A percentile compares a stretch with the other conserved stretches of the same genome.
Evolutionary conservation across 2,329 filamentous ascomycete species (phyloP).

Genomic region (Aspergillus spinulosporus): DNA sequence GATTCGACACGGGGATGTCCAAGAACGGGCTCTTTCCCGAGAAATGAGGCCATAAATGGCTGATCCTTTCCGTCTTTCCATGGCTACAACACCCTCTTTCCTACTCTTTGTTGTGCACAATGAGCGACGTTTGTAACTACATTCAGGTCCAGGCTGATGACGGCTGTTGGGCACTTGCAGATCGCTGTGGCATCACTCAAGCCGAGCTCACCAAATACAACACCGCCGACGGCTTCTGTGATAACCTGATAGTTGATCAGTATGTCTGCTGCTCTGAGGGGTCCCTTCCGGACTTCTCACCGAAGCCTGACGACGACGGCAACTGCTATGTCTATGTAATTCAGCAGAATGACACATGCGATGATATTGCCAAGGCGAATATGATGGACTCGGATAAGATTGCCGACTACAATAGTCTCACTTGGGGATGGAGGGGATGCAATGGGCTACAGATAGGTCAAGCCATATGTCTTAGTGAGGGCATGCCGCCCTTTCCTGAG

Average conservation of each 20-base stretch:
- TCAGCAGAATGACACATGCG: slow-evolving; percentile 35
- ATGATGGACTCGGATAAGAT: slow-evolving; percentile 41
- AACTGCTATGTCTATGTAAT: slow-evolving; percentile 41
- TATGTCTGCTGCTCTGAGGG: slow-evolving; percentile 26
- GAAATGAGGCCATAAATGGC: no score
- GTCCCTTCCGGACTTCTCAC: slow-evolving; percentile 20
- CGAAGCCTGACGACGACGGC: slow-evolving; percentile 40
- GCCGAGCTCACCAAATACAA: slow-evolving; percentile 10
- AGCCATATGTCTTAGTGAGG: slow-evolving; percentile 45
- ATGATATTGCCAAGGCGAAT: slow-evolving; percentile 27
- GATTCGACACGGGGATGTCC: no score
- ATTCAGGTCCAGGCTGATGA: slow-evolving; percentile 9
- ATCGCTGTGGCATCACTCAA: slow-evolving; percentile 16
- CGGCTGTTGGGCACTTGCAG: slow-evolving; percentile 15
- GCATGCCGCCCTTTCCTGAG: slow-evolving; percentile 43
- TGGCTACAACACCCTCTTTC: no score
- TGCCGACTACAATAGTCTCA: slow-evolving; percentile 42
- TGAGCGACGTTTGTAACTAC: neutral
- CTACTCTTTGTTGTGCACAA: neutral
- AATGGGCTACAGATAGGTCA: slow-evolving; percentile 29
- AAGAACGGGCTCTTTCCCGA: no score
- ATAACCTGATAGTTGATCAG: slow-evolving; percentile 22
- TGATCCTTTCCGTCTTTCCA: no score
- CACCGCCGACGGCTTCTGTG: slow-evolving; percentile 17
- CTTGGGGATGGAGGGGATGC: slow-evolving; percentile 50